Conservation (phyloP, 192 early-diverging fungal genomes). For the Funneliformis mosseae region DNA sequence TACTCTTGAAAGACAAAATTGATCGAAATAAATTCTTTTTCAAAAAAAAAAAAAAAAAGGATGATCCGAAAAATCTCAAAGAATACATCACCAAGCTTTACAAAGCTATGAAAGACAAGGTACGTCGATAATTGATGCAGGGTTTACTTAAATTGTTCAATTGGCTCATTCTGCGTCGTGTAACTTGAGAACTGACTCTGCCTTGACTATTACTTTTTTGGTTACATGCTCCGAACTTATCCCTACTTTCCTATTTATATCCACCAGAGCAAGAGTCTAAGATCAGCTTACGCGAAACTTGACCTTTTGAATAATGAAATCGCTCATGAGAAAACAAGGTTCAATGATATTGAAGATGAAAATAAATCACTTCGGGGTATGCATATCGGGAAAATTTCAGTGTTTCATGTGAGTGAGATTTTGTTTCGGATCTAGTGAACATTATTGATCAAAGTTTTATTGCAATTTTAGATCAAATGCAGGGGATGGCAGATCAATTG, state of each 20-base stretch:
- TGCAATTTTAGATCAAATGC: slow-evolving; percentile 31
- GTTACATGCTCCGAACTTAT: background rate
- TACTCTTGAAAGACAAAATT: background rate
- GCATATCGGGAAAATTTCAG: background rate
- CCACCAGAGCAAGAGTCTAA: slow-evolving; percentile 14
- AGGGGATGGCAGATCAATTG: slow-evolving; percentile 24
- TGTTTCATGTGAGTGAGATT: background rate
- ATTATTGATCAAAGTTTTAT: background rate
- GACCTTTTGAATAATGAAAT: slow-evolving; percentile 31
- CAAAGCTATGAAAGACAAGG: slow-evolving; percentile 29
- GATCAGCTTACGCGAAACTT: slow-evolving; percentile 30
- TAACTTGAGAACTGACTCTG: background rate
- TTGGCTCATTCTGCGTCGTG: background rate
- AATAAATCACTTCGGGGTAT: slow-evolving; percentile 33
- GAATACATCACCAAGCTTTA: slow-evolving; percentile 31
- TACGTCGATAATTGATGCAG: background rate
- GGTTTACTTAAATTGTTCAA: background rate
- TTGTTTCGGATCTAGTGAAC: too few relatives aligned
- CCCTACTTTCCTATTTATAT: background rate
- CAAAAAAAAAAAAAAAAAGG: background rate
- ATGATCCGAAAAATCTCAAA: slow-evolving; percentile 25
- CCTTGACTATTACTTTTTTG: background rate
- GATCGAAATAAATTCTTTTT: background rate
- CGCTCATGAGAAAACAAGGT: slow-evolving; percentile 22
- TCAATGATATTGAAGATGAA: slow-evolving; percentile 35